Evolutionary conservation across 331 rosid genomes (phyloP).

Genomic region (Prunus yedoensis): DNA sequence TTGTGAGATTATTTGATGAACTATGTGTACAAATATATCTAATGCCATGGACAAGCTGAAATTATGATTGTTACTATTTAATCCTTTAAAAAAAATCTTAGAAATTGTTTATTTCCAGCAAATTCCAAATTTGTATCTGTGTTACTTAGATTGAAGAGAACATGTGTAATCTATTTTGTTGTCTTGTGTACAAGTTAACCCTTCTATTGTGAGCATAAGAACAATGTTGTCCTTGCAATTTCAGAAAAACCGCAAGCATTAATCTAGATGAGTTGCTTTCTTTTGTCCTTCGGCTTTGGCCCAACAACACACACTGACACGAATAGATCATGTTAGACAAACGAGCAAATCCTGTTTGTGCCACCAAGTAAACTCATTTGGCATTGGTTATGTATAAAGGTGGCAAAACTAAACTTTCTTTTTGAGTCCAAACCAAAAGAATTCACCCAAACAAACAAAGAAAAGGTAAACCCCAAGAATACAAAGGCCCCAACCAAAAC

Average conservation of each 20-base stretch:
- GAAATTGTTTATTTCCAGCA: not conserved
- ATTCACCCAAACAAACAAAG: not conserved
- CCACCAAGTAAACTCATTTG: no score
- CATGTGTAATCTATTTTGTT: conserved; percentile 73
- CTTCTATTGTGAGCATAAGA: no score
- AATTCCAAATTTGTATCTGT: not conserved
- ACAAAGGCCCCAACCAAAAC: not conserved
- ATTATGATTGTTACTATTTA: not conserved
- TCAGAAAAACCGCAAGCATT: no score
- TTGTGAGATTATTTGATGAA: no score
- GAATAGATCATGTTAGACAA: no score
- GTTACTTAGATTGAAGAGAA: conserved; percentile 22
- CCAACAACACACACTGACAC: no score
- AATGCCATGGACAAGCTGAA: not conserved
- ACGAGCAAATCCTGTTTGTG: no score
- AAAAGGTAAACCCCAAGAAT: not conserved
- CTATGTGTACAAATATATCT: not conserved
- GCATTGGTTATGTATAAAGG: no score
- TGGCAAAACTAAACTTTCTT: not conserved
- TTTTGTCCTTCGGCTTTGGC: no score
- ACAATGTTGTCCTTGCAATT: no score
- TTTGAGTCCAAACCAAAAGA: not conserved
- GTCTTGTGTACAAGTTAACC: conserved; percentile 51
- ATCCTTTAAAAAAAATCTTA: not conserved
- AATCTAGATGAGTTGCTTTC: no score